These are phyloP conservation scores for Wickerhamomyces sydowiorum DNA, from an alignment of 805 yeast species.

Conservation along the genomic window DNA sequence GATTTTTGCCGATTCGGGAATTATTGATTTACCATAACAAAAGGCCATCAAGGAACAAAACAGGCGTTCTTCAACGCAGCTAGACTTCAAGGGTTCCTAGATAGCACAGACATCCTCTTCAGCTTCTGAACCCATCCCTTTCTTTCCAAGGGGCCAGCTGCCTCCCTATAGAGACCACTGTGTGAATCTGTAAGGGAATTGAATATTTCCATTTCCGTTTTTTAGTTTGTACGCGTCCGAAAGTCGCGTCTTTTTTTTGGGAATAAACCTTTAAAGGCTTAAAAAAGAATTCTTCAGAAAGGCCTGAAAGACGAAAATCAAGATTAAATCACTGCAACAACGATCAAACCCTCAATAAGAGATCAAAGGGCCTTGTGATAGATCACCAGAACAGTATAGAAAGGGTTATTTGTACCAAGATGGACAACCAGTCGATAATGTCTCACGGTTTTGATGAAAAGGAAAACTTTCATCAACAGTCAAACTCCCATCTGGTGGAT, in stretches of 20 bases:
- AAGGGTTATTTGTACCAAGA: not conserved
- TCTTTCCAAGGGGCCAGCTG: no score
- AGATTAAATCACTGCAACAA: not conserved
- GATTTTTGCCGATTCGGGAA: not conserved
- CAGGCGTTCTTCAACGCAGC: not conserved
- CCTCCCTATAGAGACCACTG: no score
- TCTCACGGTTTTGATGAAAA: not conserved
- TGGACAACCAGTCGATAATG: not conserved
- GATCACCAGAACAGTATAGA: not conserved
- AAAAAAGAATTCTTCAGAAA: not conserved
- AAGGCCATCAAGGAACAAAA: not conserved
- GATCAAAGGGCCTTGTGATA: no score
- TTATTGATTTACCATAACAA: not conserved
- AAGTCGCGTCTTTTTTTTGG: not conserved
- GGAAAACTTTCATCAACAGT: not conserved
- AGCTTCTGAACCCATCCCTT: no score
- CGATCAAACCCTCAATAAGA: no score
- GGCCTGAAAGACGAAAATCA: not conserved
- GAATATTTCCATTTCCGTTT: not conserved
- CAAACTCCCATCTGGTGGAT: slow-evolving; percentile 9
- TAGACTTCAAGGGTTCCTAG: no score
- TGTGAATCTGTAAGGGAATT: no score
- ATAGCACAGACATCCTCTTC: no score
- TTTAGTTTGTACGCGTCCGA: not conserved
- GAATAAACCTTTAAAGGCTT: not conserved